Base-by-base conservation (phyloP, 768 basidiomycete genomes). In the Podaxis sp. region DNA sequence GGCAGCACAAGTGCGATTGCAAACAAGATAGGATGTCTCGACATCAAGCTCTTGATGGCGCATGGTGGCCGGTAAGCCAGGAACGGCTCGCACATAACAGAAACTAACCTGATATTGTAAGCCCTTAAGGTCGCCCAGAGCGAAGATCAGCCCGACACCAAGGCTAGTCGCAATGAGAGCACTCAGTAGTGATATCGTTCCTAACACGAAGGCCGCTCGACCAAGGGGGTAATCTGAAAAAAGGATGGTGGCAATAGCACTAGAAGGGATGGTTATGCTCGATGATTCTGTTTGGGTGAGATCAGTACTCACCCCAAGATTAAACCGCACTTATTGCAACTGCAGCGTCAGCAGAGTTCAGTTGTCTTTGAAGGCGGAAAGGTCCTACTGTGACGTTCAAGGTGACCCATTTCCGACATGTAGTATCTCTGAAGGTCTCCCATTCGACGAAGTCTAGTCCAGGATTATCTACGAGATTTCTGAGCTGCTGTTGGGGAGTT, bases 321-420 rank as follows among this genome's bases (percentile, higher is more conserved):
- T 19, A 56, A 17, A 19, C 54, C 54, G 24, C 54, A 56, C 54
- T 56, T 44, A 12, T 24, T 51, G 9, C 49, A 8, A 19, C 3
- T 11, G 19, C 9, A 42, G 13, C 39, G 36, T 56, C 54, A 40
- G 54, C 49, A 51, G 8, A 19, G n/a, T 2, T 22, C 22, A 3
- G 28, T 7, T 24, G 22, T 39, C 22, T 38, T 19, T 22, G 6
- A 56, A 22, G 22, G 54, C 13, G 9, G 13, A 39, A 24, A 39
- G 36, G 24, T 11, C 54, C 9, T 42, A 56, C 39, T 40, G 39
- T 56, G 24, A 56, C 15, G 39, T 24, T 56, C 36, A 56, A 56
- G 36, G 36, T 56, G 19, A 56, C 54, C 54, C 54, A 56, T 33
- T 56, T 56, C 19, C 54, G 39, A 15, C 54, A 56, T 19, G 26